phyloP scores from a whole-genome alignment of 176 grass and related monocot species.

The Zizania latifolia region DNA sequence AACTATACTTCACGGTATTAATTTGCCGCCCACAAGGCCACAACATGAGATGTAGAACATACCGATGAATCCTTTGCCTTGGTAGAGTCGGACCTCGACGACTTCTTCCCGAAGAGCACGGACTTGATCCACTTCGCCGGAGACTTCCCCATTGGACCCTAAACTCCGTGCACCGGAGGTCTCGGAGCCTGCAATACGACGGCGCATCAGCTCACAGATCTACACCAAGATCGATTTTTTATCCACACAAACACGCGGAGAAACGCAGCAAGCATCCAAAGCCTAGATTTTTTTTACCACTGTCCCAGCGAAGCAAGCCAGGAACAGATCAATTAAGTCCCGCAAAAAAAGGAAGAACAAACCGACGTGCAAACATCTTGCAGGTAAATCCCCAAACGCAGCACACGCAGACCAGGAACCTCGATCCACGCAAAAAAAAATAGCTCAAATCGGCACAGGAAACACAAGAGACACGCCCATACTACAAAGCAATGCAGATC shows the following conservation, averaged over 20 bases:
- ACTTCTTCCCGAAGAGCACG: slow-evolving; percentile 73
- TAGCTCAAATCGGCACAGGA: background rate
- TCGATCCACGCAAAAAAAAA: background rate
- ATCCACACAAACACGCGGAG: background rate
- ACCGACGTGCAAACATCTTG: no score
- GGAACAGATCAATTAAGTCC: background rate
- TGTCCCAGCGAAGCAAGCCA: background rate
- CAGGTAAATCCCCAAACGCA: slow-evolving; percentile 4
- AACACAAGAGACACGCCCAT: background rate
- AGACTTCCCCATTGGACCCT: slow-evolving; percentile 62
- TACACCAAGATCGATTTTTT: background rate
- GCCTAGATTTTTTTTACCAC: background rate
- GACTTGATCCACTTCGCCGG: slow-evolving; percentile 83
- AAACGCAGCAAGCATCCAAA: background rate
- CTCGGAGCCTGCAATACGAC: slow-evolving; percentile 17
- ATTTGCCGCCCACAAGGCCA: no score
- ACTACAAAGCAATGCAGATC: slow-evolving; percentile 22
- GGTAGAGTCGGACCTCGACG: slow-evolving; percentile 45
- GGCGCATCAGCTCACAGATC: slow-evolving; percentile 25
- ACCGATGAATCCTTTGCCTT: slow-evolving; percentile 56
- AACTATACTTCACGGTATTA: no score
- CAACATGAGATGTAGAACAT: background rate
- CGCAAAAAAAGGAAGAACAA: no score
- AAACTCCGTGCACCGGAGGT: background rate
- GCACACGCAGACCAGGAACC: background rate